Base-by-base conservation (phyloP, 2,329 filamentous ascomycete species). In the Paraphaeosphaeria sporulosa region DNA sequence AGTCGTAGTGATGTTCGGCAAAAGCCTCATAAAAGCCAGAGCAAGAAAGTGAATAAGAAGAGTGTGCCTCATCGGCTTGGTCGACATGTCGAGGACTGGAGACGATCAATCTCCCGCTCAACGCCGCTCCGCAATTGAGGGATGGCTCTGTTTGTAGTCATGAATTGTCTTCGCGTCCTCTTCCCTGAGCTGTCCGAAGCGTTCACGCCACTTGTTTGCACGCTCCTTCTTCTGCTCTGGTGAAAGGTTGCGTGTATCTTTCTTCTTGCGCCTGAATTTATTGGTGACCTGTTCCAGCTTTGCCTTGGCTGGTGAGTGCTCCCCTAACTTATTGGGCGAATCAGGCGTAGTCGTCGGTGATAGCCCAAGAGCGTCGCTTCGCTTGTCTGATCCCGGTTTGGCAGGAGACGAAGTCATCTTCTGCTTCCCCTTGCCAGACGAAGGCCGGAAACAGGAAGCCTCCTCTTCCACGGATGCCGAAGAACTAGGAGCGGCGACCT, bases 281-380 rank as follows among this genome's bases (percentile, higher is more conserved):
- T 79, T 81, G 32, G 80, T 81, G 36, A 83, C 77, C 44, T 79
- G 76, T 68, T 82, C 81, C 50, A 83, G 79, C 71, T 79, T 81
- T 51, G 75, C 79, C 64, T 82, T 81, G 54, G 81, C 76, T 19
- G 81, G 81, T 8, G 80, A 82, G 32, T 70, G 70, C 60, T 77
- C 74, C 42, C 72, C 72, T 27, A 68, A 63, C 63, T 76, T 78
- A 70, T 72, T 77, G 19, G 76, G 75, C 8, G 76, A 77, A 44
- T 62, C 67, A 3, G 70, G 51, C 5, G 59, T 49, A 38, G 72
- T 71, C 25, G 64, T 55, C 10, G 70, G 70, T n/a, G 75, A 75
- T 21, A 64, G 68, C 40, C 65, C 60, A 9, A 55, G 47, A n/a
- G 48, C 63, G 17, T 68, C 62, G 40, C 62, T 64, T 21, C 47